phyloP scores from a whole-genome alignment of 2,329 filamentous ascomycete species.

The Sporothrix schenckii region DNA sequence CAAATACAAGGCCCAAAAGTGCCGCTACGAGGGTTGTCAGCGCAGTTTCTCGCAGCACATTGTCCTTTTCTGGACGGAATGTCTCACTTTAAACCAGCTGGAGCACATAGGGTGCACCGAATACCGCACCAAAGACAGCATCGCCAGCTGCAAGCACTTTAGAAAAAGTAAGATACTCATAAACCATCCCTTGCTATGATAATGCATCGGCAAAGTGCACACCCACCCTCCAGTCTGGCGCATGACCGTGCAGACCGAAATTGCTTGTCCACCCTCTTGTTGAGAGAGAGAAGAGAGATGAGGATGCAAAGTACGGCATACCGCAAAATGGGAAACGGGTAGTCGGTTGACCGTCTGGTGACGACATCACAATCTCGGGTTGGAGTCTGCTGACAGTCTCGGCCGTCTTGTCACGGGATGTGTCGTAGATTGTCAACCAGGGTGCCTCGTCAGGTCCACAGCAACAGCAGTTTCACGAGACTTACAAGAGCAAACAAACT shows the following conservation, averaged over 20 bases:
- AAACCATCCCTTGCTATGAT: conserved; percentile 19
- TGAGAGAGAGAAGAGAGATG: not conserved
- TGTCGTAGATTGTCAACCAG: too few relatives aligned
- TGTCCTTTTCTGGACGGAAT: not conserved
- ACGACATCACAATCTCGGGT: not conserved
- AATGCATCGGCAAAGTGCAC: not conserved
- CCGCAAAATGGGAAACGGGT: not conserved
- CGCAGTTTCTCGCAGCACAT: too few relatives aligned
- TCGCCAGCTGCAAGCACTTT: conserved; percentile 23
- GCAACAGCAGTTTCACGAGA: too few relatives aligned
- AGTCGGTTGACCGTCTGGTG: not conserved
- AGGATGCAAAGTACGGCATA: not conserved
- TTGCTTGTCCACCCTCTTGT: conserved; percentile 23
- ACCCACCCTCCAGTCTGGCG: not conserved
- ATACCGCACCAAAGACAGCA: not conserved
- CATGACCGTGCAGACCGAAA: conserved; percentile 25
- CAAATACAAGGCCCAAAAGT: too few relatives aligned
- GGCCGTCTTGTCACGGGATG: too few relatives aligned
- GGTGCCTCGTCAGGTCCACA: too few relatives aligned
- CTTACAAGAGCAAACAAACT: too few relatives aligned
- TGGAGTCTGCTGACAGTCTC: not conserved
- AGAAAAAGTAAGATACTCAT: not conserved
- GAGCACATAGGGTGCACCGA: too few relatives aligned
- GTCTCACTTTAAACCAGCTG: not conserved
- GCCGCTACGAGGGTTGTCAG: not conserved